These are phyloP conservation scores for Boletus eberwhitei DNA, from an alignment of 768 basidiomycete species.

Conservation along the genomic window DNA sequence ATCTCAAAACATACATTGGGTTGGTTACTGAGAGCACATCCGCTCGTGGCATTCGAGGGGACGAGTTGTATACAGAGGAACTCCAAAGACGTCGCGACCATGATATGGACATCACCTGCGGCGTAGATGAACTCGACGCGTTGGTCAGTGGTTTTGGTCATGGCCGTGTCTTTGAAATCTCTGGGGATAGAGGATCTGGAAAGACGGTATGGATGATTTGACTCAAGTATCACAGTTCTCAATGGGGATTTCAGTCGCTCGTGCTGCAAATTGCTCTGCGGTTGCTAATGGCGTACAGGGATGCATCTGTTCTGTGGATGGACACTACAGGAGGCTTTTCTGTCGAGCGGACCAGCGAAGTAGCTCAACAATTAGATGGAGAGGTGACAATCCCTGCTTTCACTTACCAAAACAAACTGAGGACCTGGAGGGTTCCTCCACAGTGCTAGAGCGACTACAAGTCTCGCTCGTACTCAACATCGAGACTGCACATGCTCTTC, in stretches of 20 bases:
- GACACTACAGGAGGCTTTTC: conserved; percentile 72
- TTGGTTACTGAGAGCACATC: conserved; percentile 43
- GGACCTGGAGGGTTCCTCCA: conserved; percentile 22
- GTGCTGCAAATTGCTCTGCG: conserved; percentile 56
- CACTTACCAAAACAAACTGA: conserved; percentile 2
- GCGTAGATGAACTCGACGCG: conserved; percentile 49
- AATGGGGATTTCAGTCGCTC: conserved; percentile 45
- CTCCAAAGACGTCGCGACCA: conserved; percentile 11
- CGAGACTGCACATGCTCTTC: conserved; percentile 47
- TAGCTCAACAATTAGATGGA: conserved; percentile 32
- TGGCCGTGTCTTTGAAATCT: conserved; percentile 60
- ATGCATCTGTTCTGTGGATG: conserved; percentile 59
- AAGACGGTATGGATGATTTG: conserved; percentile 55
- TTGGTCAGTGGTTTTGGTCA: conserved; percentile 50
- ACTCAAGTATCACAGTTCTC: background rate
- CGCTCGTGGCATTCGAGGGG: conserved; percentile 38
- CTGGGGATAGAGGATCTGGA: conserved; percentile 61
- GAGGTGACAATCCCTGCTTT: conserved; percentile 22
- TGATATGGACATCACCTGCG: conserved; percentile 25
- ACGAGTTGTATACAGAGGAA: conserved; percentile 23
- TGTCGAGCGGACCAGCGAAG: conserved; percentile 40
- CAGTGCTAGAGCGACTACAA: conserved; percentile 53
- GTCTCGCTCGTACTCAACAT: conserved; percentile 58
- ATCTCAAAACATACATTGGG: conserved; percentile 42
- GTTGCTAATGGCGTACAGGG: conserved; percentile 39